Evolutionary conservation across 2,329 filamentous ascomycete genomes (phyloP).

Genomic region (Cordyceps militaris): DNA sequence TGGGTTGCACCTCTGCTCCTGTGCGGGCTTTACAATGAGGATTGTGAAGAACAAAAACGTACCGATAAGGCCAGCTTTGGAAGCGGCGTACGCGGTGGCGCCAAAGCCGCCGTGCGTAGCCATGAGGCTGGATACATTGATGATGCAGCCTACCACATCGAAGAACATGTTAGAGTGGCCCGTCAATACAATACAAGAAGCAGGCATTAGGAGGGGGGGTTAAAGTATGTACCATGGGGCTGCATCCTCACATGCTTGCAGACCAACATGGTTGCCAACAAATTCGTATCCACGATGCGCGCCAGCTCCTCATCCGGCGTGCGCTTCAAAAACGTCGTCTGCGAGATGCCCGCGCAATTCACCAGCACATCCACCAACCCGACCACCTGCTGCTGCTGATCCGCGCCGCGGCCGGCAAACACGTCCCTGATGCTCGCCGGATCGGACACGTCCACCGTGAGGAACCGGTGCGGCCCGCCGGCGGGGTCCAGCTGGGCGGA

Average conservation of each 20-base stretch:
- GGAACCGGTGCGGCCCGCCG: slow-evolving; percentile 25
- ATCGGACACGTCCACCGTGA: slow-evolving; percentile 27
- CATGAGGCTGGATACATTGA: slow-evolving; percentile 75
- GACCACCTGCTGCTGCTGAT: slow-evolving; percentile 15
- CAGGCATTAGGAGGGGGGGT: not conserved
- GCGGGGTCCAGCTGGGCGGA: slow-evolving; percentile 26
- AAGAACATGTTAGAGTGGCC: not conserved
- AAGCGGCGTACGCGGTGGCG: slow-evolving; percentile 66
- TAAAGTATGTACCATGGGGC: slow-evolving; percentile 27
- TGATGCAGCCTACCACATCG: slow-evolving; percentile 52
- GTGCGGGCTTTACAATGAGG: not conserved
- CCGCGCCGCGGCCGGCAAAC: slow-evolving; percentile 17
- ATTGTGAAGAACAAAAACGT: slow-evolving; percentile 20
- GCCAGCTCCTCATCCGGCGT: slow-evolving; percentile 45
- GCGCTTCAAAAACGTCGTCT: slow-evolving; percentile 55
- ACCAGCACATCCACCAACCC: slow-evolving; percentile 54
- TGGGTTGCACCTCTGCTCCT: not conserved
- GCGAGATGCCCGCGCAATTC: slow-evolving; percentile 71
- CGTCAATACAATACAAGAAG: not conserved
- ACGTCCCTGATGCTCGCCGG: slow-evolving; percentile 24
- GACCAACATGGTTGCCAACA: slow-evolving; percentile 56
- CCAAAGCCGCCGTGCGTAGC: slow-evolving; percentile 63
- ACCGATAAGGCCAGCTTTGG: slow-evolving; percentile 74
- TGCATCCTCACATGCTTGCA: slow-evolving; percentile 42
- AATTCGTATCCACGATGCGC: slow-evolving; percentile 60